A percentile compares a stretch with the other conserved stretches of the same genome.
Conservation (phyloP, 208 protist genomes). For the Trichomonas vaginalis region DNA sequence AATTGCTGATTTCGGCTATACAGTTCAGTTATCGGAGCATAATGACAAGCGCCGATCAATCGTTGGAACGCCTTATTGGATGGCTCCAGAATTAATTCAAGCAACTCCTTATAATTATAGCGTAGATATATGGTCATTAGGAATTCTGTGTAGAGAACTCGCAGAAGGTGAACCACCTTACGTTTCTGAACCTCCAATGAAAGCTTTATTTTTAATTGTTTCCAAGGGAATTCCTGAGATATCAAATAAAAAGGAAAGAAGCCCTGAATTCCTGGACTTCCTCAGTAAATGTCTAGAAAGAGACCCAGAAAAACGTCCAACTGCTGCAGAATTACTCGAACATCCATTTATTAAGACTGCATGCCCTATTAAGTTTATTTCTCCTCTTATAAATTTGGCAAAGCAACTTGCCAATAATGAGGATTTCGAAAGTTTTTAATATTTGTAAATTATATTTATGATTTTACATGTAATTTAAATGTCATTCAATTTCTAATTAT, state of each 20-base stretch:
- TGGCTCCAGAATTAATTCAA: slow-evolving; percentile 44
- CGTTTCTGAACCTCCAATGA: slow-evolving; percentile 32
- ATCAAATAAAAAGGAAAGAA: slow-evolving; percentile 25
- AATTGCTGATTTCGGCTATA: slow-evolving; percentile 27
- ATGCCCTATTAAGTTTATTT: neutral
- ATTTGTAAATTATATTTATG: too few relatives aligned
- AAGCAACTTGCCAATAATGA: neutral
- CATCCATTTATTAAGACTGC: slow-evolving; percentile 32
- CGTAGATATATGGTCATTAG: slow-evolving; percentile 47
- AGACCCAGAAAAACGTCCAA: slow-evolving; percentile 30
- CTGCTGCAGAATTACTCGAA: slow-evolving; percentile 27
- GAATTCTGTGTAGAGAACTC: slow-evolving; percentile 45
- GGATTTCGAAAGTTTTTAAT: neutral
- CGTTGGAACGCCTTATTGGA: slow-evolving; percentile 44
- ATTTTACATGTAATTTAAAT: too few relatives aligned
- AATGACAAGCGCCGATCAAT: neutral
- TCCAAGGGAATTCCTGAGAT: slow-evolving; percentile 27
- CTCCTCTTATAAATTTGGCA: neutral
- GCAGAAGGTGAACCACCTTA: slow-evolving; percentile 40
- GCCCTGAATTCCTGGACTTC: slow-evolving; percentile 36
- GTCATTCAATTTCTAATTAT: too few relatives aligned
- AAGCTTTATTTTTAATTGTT: slow-evolving; percentile 42
- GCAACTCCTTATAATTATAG: slow-evolving; percentile 26
- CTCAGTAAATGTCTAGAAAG: slow-evolving; percentile 34
- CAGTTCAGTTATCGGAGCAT: neutral